A percentile compares a stretch with the other conserved stretches of the same genome.
phyloP scores from a whole-genome alignment of 2,329 filamentous ascomycete species.

The Phoma herbarum region DNA sequence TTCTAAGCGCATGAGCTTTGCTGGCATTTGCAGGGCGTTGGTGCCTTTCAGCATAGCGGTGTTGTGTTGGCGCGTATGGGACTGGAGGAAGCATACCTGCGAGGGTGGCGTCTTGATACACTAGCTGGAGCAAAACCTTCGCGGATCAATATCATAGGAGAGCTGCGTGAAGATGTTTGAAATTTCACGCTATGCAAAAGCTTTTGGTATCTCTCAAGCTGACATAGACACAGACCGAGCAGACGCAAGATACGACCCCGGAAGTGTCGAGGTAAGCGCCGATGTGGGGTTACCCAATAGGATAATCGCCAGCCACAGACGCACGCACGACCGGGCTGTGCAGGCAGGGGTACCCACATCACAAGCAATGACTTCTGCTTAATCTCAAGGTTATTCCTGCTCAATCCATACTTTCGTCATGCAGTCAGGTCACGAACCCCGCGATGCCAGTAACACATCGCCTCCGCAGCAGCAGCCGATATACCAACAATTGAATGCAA shows the following conservation, averaged over 20 bases:
- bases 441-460: background rate
- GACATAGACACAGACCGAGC: background rate
- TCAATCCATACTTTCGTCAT: background rate
- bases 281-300: background rate
- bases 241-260: background rate
- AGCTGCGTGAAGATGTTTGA: background rate
- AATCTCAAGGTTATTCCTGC: background rate
- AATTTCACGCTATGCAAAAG: background rate
- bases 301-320: background rate
- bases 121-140: background rate
- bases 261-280: background rate
- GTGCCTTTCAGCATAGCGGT: slow-evolving; percentile 9
- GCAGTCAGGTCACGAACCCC: background rate
- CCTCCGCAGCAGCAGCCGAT: background rate
- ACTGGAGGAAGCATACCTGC: slow-evolving; percentile 5
- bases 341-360: background rate
- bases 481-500: background rate
- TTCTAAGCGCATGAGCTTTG: slow-evolving; percentile 6
- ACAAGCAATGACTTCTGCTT: background rate
- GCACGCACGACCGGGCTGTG: background rate
- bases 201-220: background rate
- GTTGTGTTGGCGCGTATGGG: slow-evolving; percentile 5
- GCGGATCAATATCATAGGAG: background rate
- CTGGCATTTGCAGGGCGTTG: slow-evolving; percentile 2
- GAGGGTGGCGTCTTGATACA: background rate